A percentile compares a stretch with the other conserved stretches of the same genome.
phyloP scores from a whole-genome alignment of 1,284 basidiomycete genomes.

The Puccinia sorghi region DNA sequence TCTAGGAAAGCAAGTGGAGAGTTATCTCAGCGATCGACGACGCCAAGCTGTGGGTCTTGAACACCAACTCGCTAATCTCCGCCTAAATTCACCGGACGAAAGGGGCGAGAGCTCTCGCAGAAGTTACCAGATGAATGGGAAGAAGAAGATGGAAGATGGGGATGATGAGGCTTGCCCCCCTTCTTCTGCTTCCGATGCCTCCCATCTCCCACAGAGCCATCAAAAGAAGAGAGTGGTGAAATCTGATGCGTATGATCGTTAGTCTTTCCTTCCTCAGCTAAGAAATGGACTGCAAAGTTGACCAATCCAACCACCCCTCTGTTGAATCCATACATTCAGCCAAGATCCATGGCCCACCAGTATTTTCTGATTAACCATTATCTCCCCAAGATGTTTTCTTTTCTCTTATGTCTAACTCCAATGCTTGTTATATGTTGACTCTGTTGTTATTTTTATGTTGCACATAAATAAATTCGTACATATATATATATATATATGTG shows the following conservation, averaged over 20 bases:
- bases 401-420: not conserved
- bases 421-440: too few relatives aligned
- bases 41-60: not conserved
- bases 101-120: not conserved
- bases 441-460: too few relatives aligned
- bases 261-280: not conserved
- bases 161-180: not conserved
- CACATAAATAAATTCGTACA: too few relatives aligned
- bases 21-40: slow-evolving; percentile 16
- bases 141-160: not conserved
- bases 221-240: not conserved
- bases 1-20: not conserved
- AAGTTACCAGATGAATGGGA: slow-evolving; percentile 4
- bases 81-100: not conserved
- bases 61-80: not conserved
- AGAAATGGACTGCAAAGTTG: not conserved
- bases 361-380: slow-evolving; percentile 8
- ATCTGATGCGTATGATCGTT: slow-evolving; percentile 16
- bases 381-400: not conserved
- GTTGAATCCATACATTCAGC: not conserved
- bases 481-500: too few relatives aligned
- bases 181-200: not conserved
- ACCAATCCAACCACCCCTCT: not conserved
- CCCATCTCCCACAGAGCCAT: not conserved
- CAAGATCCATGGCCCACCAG: slow-evolving; percentile 16